Base-by-base conservation (phyloP, 1,139 yeast species). In the Zygosaccharomyces pseudobailii region DNA sequence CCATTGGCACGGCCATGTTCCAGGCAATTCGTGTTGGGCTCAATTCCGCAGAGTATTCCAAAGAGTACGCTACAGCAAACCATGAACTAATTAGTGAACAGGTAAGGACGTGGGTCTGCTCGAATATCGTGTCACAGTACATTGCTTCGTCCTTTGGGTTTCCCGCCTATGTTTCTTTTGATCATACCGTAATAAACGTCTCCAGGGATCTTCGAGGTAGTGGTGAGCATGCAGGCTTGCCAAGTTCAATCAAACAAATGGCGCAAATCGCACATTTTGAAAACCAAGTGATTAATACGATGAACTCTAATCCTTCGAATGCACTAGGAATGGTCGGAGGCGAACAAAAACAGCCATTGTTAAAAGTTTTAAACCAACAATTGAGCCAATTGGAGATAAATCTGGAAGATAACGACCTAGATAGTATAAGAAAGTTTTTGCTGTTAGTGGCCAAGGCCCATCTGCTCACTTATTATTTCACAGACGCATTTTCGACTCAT, bases 121-220 rank as follows among this genome's bases (percentile, higher is more conserved):
- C 97, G 62, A 92, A 92, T 62, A 77, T 87, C 27, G 95, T 87
- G 0, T 84, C 95, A 1, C 97, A 92, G 66, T 79, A 85, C 4
- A 84, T 90, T 49, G 96, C 96, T 1, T 82, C 95, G 1, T 85
- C 95, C 7, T 89, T 89, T 68, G 98, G 98, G 19, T 89, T 86
- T 62, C 97, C 97, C 0, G 88, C 95, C 0, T 88, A 89, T 66
- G 89, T 87, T 1, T 87, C 83, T 51, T 87, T 89, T 62, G 95
- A 87, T 62, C 77, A 87, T 17, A 78, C 90, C 0, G 78, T 84
- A 3, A 72, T 84, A 63, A 74, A 77, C 28, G 54, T 62, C 2
- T 37, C 52, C 6, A 48, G 53, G 33, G 46, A 39, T 23, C 27
- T 21, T 20, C 40, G 33, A 36, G 25, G 36, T 34, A 38, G 44